Conservation (phyloP, 371 early-diverging fungal species). For the Funneliformis caledonium region DNA sequence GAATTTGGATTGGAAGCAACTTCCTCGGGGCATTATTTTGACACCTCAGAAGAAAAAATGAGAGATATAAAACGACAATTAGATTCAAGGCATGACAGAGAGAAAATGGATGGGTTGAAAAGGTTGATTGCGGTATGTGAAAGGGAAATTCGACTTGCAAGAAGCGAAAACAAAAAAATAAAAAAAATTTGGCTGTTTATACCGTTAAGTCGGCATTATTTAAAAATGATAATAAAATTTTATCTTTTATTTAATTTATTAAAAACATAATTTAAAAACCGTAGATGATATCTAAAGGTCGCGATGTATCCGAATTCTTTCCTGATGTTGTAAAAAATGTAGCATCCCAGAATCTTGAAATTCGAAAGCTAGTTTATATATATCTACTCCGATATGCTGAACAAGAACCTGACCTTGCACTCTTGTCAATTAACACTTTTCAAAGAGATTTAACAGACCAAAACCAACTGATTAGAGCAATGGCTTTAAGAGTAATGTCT, state of each 20-base stretch:
- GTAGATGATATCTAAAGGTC: constrained; percentile 91
- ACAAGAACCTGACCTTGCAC: constrained; percentile 91
- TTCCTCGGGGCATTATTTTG: constrained; percentile 79
- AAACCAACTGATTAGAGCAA: constrained; percentile 90
- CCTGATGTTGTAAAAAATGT: constrained; percentile 97
- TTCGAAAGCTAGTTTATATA: constrained; percentile 94
- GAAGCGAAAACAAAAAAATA: not conserved
- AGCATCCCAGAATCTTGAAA: constrained; percentile 85
- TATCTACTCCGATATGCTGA: constrained; percentile 93
- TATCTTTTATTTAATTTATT: too few species aligned
- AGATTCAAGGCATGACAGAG: constrained; percentile 86
- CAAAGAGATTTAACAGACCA: constrained; percentile 94
- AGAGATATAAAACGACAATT: constrained; percentile 76
- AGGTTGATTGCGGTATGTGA: constrained; percentile 81
- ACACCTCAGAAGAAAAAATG: constrained; percentile 84
- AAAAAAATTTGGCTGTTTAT: not conserved
- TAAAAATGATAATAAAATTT: too few species aligned
- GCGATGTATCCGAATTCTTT: constrained; percentile 90
- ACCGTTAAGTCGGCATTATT: not conserved
- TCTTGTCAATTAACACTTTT: constrained; percentile 95
- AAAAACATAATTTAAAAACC: not conserved
- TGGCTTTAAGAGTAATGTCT: constrained; percentile 95
- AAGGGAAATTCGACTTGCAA: too few species aligned
- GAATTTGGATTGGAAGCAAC: constrained; percentile 81
- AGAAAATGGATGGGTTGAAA: constrained; percentile 90